phyloP scores from a whole-genome alignment of 2,329 filamentous ascomycete species.

The Akanthomyces muscarius region DNA sequence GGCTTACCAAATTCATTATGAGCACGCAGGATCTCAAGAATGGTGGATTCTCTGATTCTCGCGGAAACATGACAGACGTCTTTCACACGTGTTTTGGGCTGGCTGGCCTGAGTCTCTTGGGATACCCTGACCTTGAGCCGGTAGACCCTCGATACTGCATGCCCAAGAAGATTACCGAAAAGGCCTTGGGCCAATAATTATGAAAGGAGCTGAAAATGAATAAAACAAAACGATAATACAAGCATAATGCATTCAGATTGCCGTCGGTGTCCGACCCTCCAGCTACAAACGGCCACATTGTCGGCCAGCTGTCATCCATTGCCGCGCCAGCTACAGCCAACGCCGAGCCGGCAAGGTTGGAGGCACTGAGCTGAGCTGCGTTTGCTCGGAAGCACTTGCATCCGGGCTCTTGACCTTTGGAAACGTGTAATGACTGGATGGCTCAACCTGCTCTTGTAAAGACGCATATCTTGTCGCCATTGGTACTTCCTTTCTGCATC shows the following conservation, averaged over 20 bases:
- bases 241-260: neutral
- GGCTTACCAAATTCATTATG: conserved; percentile 78
- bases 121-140: conserved; percentile 69
- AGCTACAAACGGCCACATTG: neutral
- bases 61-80: conserved; percentile 93
- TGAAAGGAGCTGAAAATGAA: neutral
- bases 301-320: conserved; percentile 2
- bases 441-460: neutral
- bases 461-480: neutral
- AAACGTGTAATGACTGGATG: neutral
- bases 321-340: neutral
- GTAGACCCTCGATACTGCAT: conserved; percentile 88
- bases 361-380: neutral
- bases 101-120: conserved; percentile 80
- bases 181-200: conserved; percentile 43
- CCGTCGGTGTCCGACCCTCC: neutral
- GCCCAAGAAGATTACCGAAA: conserved; percentile 63
- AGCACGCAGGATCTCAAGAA: conserved; percentile 79
- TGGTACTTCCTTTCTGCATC: neutral
- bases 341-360: neutral
- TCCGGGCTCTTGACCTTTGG: neutral
- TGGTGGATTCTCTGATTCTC: conserved; percentile 85
- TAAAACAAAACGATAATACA: neutral
- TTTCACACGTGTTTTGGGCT: conserved; percentile 92
- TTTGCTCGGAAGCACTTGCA: conserved; percentile 1